These are phyloP conservation scores for Athelia psychrophila DNA, from an alignment of 1,284 basidiomycete species.

Conservation along the genomic window DNA sequence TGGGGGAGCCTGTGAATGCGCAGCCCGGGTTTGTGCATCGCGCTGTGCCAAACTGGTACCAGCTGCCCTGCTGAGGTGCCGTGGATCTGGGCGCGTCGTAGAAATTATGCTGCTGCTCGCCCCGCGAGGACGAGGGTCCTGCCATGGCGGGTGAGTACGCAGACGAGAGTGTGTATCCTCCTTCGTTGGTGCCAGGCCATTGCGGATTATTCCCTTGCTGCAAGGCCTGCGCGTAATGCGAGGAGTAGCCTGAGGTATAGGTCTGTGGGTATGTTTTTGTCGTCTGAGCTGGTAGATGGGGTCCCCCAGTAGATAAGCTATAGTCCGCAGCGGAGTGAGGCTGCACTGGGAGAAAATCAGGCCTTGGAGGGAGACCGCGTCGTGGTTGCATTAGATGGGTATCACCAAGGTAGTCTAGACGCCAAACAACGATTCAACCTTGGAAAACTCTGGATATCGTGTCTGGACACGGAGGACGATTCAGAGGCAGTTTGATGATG, in stretches of 20 bases:
- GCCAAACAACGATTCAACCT: too few species aligned
- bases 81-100: background rate
- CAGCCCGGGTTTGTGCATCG: constrained; percentile 72
- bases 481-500: too few species aligned
- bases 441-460: too few species aligned
- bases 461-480: too few species aligned
- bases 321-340: too few species aligned
- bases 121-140: constrained; percentile 6
- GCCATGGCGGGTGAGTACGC: constrained; percentile 35
- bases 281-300: too few species aligned
- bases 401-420: too few species aligned
- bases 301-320: too few species aligned
- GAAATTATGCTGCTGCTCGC: background rate
- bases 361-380: background rate
- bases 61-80: constrained; percentile 27
- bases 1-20: constrained; percentile 69
- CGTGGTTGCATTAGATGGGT: constrained; percentile 1
- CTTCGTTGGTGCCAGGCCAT: constrained; percentile 35
- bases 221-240: constrained; percentile 65
- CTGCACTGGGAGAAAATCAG: background rate
- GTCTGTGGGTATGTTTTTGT: too few species aligned
- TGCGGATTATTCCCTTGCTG: constrained; percentile 26
- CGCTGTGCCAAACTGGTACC: constrained; percentile 61
- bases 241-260: constrained; percentile 23
- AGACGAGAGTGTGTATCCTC: constrained; percentile 55